Percentiles rank a stretch among this genome's conserved stretches.
Conservation (phyloP, 225 moss, liverwort and hornwort genomes). For the Climacium dendroides region DNA sequence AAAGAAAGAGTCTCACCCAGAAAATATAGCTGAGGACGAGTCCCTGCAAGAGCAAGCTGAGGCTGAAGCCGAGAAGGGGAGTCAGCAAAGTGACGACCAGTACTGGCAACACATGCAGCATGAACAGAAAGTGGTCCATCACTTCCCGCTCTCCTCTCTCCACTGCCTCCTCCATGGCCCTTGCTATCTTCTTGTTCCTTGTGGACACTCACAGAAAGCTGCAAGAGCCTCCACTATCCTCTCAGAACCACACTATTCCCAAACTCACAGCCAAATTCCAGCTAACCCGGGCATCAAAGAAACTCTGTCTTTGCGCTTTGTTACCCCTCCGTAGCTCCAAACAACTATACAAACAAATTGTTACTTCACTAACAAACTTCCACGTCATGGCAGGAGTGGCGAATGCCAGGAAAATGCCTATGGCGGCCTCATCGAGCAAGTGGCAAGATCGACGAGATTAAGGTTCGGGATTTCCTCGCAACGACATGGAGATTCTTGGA, state of each 20-base stretch:
- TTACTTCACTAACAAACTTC: not conserved
- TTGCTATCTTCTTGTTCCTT: not conserved
- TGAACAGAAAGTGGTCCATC: constrained; percentile 2
- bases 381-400: not conserved
- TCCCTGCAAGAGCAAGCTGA: not conserved
- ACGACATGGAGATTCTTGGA: not conserved
- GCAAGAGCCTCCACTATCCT: not conserved
- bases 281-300: not conserved
- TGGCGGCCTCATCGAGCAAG: constrained; percentile 3
- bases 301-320: not conserved
- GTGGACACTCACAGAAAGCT: not conserved
- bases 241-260: not conserved
- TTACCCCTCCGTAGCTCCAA: not conserved
- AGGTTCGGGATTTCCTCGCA: not conserved
- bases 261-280: not conserved
- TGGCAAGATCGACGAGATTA: not conserved
- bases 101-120: not conserved
- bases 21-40: constrained; percentile 9
- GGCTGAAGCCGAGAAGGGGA: not conserved
- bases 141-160: not conserved
- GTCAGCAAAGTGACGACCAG: not conserved
- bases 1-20: constrained; percentile 12
- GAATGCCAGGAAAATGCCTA: constrained; percentile 2
- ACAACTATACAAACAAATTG: not conserved
- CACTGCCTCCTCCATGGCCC: not conserved